Conservation (phyloP, 164 flowering plant genomes). For the Echeveria elegans region DNA sequence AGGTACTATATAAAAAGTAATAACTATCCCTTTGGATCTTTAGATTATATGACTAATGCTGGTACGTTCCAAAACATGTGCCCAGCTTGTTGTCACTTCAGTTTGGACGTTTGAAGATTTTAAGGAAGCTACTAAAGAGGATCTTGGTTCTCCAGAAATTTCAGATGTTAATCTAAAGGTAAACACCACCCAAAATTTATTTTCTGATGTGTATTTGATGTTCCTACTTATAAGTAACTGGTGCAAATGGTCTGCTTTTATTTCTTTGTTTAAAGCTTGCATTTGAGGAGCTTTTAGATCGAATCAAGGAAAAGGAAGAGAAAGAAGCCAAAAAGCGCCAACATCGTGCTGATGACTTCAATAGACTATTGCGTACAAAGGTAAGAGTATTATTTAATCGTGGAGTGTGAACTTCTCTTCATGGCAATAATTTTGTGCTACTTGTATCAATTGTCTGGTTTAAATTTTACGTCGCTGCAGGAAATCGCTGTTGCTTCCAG, state of each 20-base stretch:
- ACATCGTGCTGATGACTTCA: conserved; percentile 71
- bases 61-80: background rate
- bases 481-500: conserved; percentile 66
- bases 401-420: background rate
- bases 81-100: conserved; percentile 45
- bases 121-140: conserved; percentile 44
- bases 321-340: conserved; percentile 90
- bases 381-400: conserved; percentile 18
- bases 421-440: background rate
- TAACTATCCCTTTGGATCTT: background rate
- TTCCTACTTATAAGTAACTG: background rate
- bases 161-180: conserved; percentile 78
- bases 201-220: background rate
- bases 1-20: conserved; percentile 30
- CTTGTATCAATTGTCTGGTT: background rate
- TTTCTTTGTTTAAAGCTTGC: conserved; percentile 49
- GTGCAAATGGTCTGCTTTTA: background rate
- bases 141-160: conserved; percentile 26
- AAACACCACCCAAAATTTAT: background rate
- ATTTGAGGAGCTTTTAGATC: conserved; percentile 66
- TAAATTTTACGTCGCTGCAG: conserved; percentile 22
- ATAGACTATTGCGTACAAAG: conserved; percentile 59
- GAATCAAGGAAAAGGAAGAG: conserved; percentile 87
- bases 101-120: conserved; percentile 71
- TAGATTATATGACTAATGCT: background rate